A percentile compares a stretch with the other conserved stretches of the same genome.
Evolutionary conservation across 495 filamentous ascomycete species (phyloP).

Genomic region (Aspergillus olivimuriae): DNA sequence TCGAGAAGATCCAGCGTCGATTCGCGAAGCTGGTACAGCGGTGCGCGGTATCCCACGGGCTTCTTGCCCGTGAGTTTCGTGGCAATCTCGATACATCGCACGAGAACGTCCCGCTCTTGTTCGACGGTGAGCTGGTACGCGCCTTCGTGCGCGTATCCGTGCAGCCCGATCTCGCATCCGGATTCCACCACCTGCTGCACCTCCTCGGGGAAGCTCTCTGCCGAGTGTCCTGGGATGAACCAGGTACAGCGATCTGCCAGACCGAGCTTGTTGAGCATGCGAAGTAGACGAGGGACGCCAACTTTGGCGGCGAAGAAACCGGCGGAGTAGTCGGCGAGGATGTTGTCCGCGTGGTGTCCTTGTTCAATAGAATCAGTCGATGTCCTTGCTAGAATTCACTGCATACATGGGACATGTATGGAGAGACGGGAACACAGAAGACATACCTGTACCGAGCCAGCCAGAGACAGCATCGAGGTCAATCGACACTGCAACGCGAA

Average conservation of each 20-base stretch:
- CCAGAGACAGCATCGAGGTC: slow-evolving; percentile 58
- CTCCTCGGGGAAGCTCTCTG: slow-evolving; percentile 53
- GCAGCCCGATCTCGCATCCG: slow-evolving; percentile 53
- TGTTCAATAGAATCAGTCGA: background rate
- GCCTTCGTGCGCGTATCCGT: slow-evolving; percentile 55
- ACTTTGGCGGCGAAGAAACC: slow-evolving; percentile 56
- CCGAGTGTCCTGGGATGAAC: slow-evolving; percentile 59
- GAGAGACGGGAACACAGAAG: background rate
- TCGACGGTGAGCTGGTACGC: slow-evolving; percentile 40
- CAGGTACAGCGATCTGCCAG: slow-evolving; percentile 51
- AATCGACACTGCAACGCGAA: slow-evolving; percentile 49
- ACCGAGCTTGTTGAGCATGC: slow-evolving; percentile 47
- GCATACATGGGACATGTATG: too few species aligned
- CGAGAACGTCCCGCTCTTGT: slow-evolving; percentile 47
- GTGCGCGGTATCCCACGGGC: slow-evolving; percentile 46
- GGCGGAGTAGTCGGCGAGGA: slow-evolving; percentile 50
- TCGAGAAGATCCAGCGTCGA: slow-evolving; percentile 43
- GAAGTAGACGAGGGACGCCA: slow-evolving; percentile 53
- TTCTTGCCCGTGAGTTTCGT: slow-evolving; percentile 39
- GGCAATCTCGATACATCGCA: slow-evolving; percentile 41
- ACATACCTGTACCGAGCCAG: slow-evolving; percentile 51
- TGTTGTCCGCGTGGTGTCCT: slow-evolving; percentile 39
- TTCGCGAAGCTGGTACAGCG: slow-evolving; percentile 46
- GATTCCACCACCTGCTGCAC: slow-evolving; percentile 47
- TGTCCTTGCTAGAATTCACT: too few species aligned